A percentile compares a stretch with the other conserved stretches of the same genome.
Evolutionary conservation across 169 alveolate genomes (phyloP).

Genomic region (Cryptosporidium andersoni): DNA sequence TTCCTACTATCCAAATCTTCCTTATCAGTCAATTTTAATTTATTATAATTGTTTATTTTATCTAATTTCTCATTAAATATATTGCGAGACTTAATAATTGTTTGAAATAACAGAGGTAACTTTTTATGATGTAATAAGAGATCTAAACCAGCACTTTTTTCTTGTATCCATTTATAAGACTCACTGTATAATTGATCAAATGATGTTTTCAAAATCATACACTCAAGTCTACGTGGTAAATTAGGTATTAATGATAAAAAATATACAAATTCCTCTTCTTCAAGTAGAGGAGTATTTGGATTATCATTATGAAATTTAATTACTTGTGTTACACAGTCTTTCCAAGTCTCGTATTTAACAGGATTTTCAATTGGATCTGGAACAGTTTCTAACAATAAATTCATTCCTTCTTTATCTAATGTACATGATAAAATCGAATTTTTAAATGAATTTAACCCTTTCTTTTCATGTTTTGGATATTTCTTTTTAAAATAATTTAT

Average conservation of each 20-base stretch:
- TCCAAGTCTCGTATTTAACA: slow-evolving; percentile 51
- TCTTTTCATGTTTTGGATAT: slow-evolving; percentile 31
- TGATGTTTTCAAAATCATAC: slow-evolving; percentile 63
- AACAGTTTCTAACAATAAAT: slow-evolving; percentile 58
- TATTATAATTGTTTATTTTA: background rate
- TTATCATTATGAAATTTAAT: slow-evolving; percentile 14
- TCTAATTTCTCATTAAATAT: slow-evolving; percentile 24
- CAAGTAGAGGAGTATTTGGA: slow-evolving; percentile 21
- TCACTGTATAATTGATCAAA: slow-evolving; percentile 56
- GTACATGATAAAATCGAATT: slow-evolving; percentile 49
- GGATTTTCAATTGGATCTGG: slow-evolving; percentile 67
- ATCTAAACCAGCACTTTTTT: slow-evolving; percentile 27
- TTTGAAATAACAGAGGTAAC: slow-evolving; percentile 24
- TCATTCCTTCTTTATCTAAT: slow-evolving; percentile 53
- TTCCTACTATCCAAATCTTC: background rate
- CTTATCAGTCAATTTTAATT: background rate
- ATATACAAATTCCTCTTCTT: slow-evolving; percentile 68
- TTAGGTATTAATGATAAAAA: slow-evolving; percentile 60
- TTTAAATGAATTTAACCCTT: slow-evolving; percentile 20
- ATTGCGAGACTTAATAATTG: slow-evolving; percentile 43
- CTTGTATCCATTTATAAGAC: slow-evolving; percentile 61
- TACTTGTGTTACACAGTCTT: slow-evolving; percentile 42
- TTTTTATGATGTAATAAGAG: slow-evolving; percentile 15
- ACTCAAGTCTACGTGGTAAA: slow-evolving; percentile 49
- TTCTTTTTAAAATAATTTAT: slow-evolving; percentile 63